Evolutionary conservation across 75 land plant genomes (phyloP), one percentile per base, ranked within the genome.

Genomic region (Isoetes taiwanensis): DNA sequence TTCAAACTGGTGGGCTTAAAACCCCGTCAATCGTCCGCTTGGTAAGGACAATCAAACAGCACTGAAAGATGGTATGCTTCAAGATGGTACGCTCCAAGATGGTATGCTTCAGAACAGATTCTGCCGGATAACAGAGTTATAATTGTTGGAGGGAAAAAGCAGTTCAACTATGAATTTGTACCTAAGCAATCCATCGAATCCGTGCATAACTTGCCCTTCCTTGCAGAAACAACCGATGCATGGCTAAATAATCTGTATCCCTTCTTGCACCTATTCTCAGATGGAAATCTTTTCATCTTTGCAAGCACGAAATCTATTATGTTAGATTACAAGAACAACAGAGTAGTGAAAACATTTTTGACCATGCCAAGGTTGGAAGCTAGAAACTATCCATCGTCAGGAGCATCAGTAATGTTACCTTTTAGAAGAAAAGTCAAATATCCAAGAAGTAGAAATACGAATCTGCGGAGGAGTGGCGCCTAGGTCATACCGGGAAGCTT

Each of bases 391-490:
- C 78, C 78, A 2, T 65, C 65, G 41, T 32, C 66, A 10, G 74
- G 71, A 4, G 41, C 58, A 8, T 58, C 73, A 1, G 73, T 54
- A 1, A 28, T 64, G 64, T 73, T 74, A 0, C 67, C 77, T 14
- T 32, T 67, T n/a, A 31, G n/a, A n/a, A n/a, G n/a, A n/a, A n/a
- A n/a, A n/a, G n/a, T n/a, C n/a, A n/a, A n/a, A n/a, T n/a, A 42
- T 17, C 5, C 28, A 34, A 14, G 62, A 58, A 21, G 70, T 62
- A 0, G 78, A 78, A 34, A 71, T 76, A 0, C 28, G 83, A 55
- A 41, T 86, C 8, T 86, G 93, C 59, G 93, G 93, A 14, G 93
- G 93, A n/a, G n/a, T n/a, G n/a, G n/a, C n/a, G n/a, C n/a, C n/a
- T n/a, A n/a, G n/a, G n/a, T n/a, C n/a, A n/a, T n/a, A n/a, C n/a